Conservation (phyloP, 2,329 filamentous ascomycete species). For the Talaromyces sp. region DNA sequence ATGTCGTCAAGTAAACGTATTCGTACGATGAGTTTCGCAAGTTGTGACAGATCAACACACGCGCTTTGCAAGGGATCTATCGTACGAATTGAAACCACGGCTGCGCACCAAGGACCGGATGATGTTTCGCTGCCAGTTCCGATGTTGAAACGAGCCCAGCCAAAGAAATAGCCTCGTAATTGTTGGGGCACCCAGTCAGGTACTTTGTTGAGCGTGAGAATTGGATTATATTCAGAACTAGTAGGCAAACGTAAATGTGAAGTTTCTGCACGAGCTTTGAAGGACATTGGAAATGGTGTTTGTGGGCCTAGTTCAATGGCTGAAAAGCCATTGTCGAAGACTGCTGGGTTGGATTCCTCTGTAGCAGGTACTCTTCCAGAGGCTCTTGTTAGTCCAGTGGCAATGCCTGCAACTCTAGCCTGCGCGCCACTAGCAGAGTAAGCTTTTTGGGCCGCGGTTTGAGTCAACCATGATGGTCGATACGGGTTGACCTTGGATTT, state of each 20-base stretch:
- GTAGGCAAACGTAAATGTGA: constrained; percentile 33
- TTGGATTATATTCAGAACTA: constrained; percentile 56
- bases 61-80: constrained; percentile 53
- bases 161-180: constrained; percentile 65
- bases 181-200: constrained; percentile 57
- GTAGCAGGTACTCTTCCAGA: constrained; percentile 32
- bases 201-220: constrained; percentile 57
- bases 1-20: constrained; percentile 34
- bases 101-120: constrained; percentile 58
- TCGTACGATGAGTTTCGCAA: constrained; percentile 53
- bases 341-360: constrained; percentile 21
- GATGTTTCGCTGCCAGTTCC: constrained; percentile 35
- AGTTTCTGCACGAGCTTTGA: constrained; percentile 25
- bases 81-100: constrained; percentile 56
- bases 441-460: constrained; percentile 35
- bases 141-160: constrained; percentile 57
- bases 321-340: neutral
- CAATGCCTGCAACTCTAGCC: constrained; percentile 28
- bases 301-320: constrained; percentile 34
- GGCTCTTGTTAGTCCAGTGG: constrained; percentile 43
- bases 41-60: constrained; percentile 50
- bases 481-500: constrained; percentile 30
- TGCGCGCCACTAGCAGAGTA: constrained; percentile 36
- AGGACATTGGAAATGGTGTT: constrained; percentile 35
- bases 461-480: constrained; percentile 32